Conservation (phyloP, 768 basidiomycete species). For the Leucocoprinus birnbaumii region DNA sequence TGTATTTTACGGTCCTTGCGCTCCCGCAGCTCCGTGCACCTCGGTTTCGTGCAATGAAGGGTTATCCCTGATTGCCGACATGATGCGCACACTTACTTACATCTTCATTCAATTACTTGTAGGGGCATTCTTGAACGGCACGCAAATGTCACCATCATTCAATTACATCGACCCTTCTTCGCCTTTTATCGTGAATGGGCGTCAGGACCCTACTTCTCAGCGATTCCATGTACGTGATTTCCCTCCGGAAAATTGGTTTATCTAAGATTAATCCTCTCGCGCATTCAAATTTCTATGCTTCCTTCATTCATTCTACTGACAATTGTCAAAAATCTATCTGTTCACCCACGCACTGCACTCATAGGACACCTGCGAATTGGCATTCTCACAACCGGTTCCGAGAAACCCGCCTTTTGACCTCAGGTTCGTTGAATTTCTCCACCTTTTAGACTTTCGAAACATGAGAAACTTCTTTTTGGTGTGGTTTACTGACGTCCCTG, state of each 20-base stretch:
- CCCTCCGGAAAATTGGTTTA: too few species aligned
- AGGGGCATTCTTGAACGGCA: conserved; percentile 49
- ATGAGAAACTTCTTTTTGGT: not conserved
- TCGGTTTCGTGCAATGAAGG: not conserved
- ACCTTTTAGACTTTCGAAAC: too few species aligned
- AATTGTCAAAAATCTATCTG: too few species aligned
- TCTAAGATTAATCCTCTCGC: too few species aligned
- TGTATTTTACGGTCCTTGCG: too few species aligned
- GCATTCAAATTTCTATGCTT: too few species aligned
- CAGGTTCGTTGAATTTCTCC: conserved; percentile 22
- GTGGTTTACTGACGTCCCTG: not conserved
- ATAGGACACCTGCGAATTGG: conserved; percentile 42
- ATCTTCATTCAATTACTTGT: too few species aligned
- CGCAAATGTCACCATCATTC: conserved; percentile 32
- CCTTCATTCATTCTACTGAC: too few species aligned
- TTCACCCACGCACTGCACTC: too few species aligned
- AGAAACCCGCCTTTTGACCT: conserved; percentile 43
- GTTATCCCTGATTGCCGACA: too few species aligned
- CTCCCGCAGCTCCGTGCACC: not conserved
- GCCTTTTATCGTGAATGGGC: conserved; percentile 41
- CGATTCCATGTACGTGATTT: conserved; percentile 39
- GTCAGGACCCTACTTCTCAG: conserved; percentile 42
- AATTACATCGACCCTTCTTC: conserved; percentile 44
- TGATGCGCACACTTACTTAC: too few species aligned
- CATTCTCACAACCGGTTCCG: conserved; percentile 36